Percentiles rank a stretch among this genome's conserved stretches.
phyloP scores from a whole-genome alignment of 1,139 yeast species.

The Yamadazyma atmosphaerica region DNA sequence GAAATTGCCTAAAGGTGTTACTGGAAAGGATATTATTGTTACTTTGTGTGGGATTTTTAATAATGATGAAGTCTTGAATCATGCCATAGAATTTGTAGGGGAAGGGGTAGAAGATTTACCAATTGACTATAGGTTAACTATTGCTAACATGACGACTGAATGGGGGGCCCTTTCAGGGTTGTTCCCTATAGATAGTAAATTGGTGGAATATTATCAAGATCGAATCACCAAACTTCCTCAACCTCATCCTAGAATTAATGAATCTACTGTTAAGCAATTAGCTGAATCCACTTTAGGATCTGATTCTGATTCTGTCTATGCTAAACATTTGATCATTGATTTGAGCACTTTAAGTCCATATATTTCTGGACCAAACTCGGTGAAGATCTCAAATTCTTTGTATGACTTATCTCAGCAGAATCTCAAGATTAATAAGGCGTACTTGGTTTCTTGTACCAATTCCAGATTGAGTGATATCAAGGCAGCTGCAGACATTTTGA shows the following conservation, averaged over 20 bases:
- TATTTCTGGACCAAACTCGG: conserved; percentile 96
- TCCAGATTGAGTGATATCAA: conserved; percentile 88
- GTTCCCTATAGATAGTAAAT: conserved; percentile 85
- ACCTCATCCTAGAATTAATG: conserved; percentile 84
- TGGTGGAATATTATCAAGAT: conserved; percentile 74
- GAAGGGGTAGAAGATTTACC: conserved; percentile 74
- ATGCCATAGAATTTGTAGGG: conserved; percentile 95
- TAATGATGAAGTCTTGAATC: conserved; percentile 94
- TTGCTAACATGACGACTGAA: conserved; percentile 99
- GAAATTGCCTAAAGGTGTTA: conserved; percentile 76
- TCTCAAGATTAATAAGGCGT: conserved; percentile 87
- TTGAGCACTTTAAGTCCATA: conserved; percentile 85
- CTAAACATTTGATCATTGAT: conserved; percentile 82
- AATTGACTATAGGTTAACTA: conserved; percentile 89
- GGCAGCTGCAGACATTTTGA: conserved; percentile 89
- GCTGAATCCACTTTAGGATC: conserved; percentile 48
- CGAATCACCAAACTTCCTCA: conserved; percentile 67
- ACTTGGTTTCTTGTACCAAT: conserved; percentile 96
- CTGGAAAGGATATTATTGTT: conserved; percentile 96
- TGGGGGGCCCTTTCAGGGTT: conserved; percentile 99
- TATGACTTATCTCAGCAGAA: conserved; percentile 70
- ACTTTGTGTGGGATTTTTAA: conserved; percentile 94
- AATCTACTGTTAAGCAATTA: conserved; percentile 53
- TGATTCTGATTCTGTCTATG: conserved; percentile 80
- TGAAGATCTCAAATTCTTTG: conserved; percentile 81